Evolutionary conservation across 116 monocot species (phyloP).

Genomic region (Posidonia oceanica): DNA sequence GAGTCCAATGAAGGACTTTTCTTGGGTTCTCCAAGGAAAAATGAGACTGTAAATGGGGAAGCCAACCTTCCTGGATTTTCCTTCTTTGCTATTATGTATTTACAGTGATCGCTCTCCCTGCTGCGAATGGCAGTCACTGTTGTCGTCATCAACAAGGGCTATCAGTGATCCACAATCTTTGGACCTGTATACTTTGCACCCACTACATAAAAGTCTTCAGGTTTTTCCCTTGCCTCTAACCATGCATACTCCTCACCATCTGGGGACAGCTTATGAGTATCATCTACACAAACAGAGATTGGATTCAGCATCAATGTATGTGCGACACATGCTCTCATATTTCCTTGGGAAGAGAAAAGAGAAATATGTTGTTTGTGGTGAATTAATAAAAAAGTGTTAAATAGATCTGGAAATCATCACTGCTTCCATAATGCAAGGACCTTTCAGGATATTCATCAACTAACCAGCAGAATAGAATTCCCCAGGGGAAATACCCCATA

Average conservation of each 20-base stretch:
- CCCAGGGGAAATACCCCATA: too few species aligned
- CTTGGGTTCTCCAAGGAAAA: too few species aligned
- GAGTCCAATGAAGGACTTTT: too few species aligned
- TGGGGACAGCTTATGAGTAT: not conserved
- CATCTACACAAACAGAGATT: slow-evolving; percentile 3
- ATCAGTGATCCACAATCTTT: slow-evolving; percentile 5
- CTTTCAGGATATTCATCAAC: too few species aligned
- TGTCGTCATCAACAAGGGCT: not conserved
- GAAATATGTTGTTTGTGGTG: not conserved
- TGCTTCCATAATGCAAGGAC: too few species aligned
- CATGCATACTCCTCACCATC: slow-evolving; percentile 21
- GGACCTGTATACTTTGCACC: slow-evolving; percentile 19
- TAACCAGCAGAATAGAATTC: too few species aligned
- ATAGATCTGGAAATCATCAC: too few species aligned
- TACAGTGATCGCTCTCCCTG: slow-evolving; percentile 1
- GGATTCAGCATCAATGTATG: not conserved
- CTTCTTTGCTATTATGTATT: slow-evolving; percentile 1
- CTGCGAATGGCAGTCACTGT: not conserved
- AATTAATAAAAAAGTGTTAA: not conserved
- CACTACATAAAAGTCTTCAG: slow-evolving; percentile 28
- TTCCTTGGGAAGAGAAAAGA: not conserved
- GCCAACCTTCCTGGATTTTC: too few species aligned
- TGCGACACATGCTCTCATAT: too few species aligned
- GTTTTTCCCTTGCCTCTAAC: slow-evolving; percentile 34
- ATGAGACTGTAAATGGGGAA: too few species aligned